A percentile compares a stretch with the other conserved stretches of the same genome.
Evolutionary conservation across 495 filamentous ascomycete species (phyloP).

Genomic region (Podospora comata): DNA sequence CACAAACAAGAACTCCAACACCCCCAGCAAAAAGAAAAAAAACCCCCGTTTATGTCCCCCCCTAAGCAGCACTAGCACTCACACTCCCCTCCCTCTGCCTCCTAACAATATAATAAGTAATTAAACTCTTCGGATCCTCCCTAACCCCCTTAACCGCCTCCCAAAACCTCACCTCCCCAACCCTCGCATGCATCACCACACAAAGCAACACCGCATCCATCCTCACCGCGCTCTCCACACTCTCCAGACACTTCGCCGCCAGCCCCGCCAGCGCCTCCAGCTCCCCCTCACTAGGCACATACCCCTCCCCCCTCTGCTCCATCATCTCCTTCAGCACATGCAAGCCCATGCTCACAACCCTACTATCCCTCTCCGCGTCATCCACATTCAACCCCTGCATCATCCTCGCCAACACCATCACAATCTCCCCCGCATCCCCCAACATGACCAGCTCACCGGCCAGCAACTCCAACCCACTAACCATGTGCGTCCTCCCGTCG

Average conservation of each 20-base stretch:
- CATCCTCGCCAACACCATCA: conserved; percentile 44
- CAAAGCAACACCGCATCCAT: conserved; percentile 76
- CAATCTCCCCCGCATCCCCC: conserved; percentile 49
- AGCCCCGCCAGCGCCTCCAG: conserved; percentile 50
- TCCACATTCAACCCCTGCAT: conserved; percentile 39
- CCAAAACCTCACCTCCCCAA: conserved; percentile 65
- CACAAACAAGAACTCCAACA: not conserved
- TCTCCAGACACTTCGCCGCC: conserved; percentile 61
- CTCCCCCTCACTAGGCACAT: conserved; percentile 43
- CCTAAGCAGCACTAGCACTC: not conserved
- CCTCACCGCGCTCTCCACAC: conserved; percentile 71
- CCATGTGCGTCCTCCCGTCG: conserved; percentile 51
- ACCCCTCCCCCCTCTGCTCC: conserved; percentile 36
- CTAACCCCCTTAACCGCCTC: conserved; percentile 57
- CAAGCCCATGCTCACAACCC: conserved; percentile 57
- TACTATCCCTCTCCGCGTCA: conserved; percentile 14
- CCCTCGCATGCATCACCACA: conserved; percentile 65
- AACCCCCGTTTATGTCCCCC: conserved; percentile 1
- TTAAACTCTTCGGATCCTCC: conserved; percentile 67
- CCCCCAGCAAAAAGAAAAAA: not conserved
- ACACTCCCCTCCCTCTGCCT: conserved; percentile 45
- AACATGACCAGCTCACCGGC: conserved; percentile 51
- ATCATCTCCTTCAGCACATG: conserved; percentile 55
- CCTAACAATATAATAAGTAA: conserved; percentile 82
- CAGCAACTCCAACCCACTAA: conserved; percentile 53